Evolutionary conservation across 192 early-diverging fungal species (phyloP).

Genomic region (Coemansia guatemalensis): DNA sequence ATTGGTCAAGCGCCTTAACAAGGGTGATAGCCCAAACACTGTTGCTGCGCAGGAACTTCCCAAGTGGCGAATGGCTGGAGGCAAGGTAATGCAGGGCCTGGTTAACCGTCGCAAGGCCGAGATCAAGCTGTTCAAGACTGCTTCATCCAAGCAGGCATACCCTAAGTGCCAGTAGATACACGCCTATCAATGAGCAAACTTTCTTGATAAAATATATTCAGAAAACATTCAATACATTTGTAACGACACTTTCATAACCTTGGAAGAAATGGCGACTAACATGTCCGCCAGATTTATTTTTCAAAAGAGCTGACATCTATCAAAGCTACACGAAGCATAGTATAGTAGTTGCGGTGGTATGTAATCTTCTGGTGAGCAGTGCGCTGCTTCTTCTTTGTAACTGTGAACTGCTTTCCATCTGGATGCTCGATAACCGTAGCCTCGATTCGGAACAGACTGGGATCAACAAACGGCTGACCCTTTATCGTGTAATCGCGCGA

Average conservation of each 20-base stretch:
- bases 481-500: constrained; percentile 79
- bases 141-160: constrained; percentile 23
- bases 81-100: constrained; percentile 33
- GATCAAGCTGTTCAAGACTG: constrained; percentile 32
- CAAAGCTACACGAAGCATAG: constrained; percentile 70
- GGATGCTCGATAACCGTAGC: constrained; percentile 91
- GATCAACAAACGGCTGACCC: constrained; percentile 82
- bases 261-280: neutral
- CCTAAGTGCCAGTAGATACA: constrained; percentile 19
- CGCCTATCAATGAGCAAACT: neutral
- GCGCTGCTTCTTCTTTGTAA: constrained; percentile 79
- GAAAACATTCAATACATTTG: neutral
- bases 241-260: neutral
- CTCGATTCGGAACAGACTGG: constrained; percentile 71
- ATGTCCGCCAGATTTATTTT: constrained; percentile 1
- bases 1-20: constrained; percentile 38
- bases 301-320: constrained; percentile 59
- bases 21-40: constrained; percentile 26
- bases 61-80: constrained; percentile 43
- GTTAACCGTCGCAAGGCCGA: constrained; percentile 35
- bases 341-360: constrained; percentile 70
- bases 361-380: constrained; percentile 70
- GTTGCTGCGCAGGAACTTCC: constrained; percentile 47
- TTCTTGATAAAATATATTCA: neutral
- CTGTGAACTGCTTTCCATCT: constrained; percentile 67